Evolutionary conservation across 2,329 filamentous ascomycete species (phyloP).

Genomic region (Fusarium bulbicola): DNA sequence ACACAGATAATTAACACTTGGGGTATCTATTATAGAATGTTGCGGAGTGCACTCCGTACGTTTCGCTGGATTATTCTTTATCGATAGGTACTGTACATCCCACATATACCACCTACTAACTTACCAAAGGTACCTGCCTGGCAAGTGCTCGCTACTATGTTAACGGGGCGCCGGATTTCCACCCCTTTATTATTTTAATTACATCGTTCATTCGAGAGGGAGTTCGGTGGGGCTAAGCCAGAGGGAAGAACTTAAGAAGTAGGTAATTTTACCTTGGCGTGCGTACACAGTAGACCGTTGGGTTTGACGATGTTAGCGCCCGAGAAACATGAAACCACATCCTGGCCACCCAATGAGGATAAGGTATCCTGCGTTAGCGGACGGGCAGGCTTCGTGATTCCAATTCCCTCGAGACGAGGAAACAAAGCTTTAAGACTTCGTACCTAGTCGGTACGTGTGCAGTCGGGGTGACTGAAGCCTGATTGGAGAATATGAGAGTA

Average conservation of each 20-base stretch:
- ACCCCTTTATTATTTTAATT: constrained; percentile 17
- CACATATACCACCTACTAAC: too few species aligned
- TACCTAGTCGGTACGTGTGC: not conserved
- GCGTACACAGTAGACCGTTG: constrained; percentile 23
- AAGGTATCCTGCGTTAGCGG: not conserved
- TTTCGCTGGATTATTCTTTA: not conserved
- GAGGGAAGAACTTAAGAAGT: not conserved
- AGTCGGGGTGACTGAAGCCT: not conserved
- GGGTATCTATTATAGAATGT: not conserved
- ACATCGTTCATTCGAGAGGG: not conserved
- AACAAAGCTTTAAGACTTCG: not conserved
- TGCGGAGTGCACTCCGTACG: not conserved
- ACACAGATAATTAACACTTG: too few species aligned
- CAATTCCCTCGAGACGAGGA: not conserved
- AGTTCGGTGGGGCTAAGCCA: constrained; percentile 18
- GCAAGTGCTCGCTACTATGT: not conserved
- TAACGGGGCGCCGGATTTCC: not conserved
- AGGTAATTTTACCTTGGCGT: constrained; percentile 28
- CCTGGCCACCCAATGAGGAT: constrained; percentile 10
- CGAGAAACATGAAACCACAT: constrained; percentile 42
- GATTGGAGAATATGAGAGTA: not conserved
- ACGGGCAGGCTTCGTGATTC: not conserved
- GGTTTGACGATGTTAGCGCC: constrained; percentile 39
- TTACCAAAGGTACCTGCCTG: not conserved
- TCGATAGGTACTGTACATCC: too few species aligned